These are phyloP conservation scores for Neurospora pannonica DNA, from an alignment of 495 filamentous ascomycete genomes.

Conservation along the genomic window DNA sequence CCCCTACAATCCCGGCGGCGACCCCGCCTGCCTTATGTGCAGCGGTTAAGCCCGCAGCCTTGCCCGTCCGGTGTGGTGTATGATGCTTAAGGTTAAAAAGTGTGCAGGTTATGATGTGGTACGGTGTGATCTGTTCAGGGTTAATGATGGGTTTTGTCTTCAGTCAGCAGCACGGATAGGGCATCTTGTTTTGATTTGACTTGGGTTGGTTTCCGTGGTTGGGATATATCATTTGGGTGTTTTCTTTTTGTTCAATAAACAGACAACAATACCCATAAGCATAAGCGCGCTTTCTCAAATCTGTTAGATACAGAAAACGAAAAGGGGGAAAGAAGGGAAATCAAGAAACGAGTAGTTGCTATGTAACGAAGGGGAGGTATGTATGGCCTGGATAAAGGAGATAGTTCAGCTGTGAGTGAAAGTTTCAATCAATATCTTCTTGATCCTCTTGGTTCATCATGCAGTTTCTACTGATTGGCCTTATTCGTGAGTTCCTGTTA, in stretches of 20 bases:
- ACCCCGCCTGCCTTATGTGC: constrained; percentile 50
- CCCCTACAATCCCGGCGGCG: too few relatives aligned
- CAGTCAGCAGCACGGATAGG: neutral
- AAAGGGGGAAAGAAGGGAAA: neutral
- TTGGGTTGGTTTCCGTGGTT: neutral
- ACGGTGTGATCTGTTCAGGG: neutral
- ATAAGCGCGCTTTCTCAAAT: neutral
- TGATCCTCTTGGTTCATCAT: neutral
- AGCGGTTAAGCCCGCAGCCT: constrained; percentile 45
- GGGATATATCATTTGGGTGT: neutral
- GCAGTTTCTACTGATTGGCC: neutral
- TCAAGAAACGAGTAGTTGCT: neutral
- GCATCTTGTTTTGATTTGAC: neutral
- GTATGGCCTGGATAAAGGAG: neutral
- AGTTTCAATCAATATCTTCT: neutral
- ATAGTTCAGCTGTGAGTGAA: neutral
- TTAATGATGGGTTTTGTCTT: neutral
- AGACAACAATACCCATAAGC: neutral
- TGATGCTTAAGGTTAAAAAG: neutral
- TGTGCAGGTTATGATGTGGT: neutral
- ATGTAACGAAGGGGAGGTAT: neutral
- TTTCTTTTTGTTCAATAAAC: neutral
- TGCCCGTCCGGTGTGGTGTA: neutral
- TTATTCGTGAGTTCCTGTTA: neutral
- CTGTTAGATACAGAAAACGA: neutral